phyloP scores from a whole-genome alignment of 2,329 filamentous ascomycete genomes.

The Fusarium neocosmosporiellum region DNA sequence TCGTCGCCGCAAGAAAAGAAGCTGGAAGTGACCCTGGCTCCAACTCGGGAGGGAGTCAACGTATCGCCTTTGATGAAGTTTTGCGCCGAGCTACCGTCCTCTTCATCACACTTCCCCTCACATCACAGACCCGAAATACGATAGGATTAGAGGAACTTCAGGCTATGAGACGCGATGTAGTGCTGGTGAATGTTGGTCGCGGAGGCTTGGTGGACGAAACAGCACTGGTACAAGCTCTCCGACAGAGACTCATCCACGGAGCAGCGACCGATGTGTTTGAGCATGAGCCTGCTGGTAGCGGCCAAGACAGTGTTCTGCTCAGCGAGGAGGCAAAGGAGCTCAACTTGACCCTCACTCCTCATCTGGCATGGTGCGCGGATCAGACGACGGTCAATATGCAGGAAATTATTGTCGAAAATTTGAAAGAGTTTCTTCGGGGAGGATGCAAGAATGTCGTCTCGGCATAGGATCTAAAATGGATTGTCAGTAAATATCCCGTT shows the following conservation, averaged over 20 bases:
- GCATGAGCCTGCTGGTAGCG: slow-evolving; percentile 10
- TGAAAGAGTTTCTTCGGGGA: background rate
- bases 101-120: background rate
- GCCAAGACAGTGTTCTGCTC: background rate
- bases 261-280: slow-evolving; percentile 17
- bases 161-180: slow-evolving; percentile 1
- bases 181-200: slow-evolving; percentile 16
- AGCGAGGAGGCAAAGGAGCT: background rate
- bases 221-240: slow-evolving; percentile 9
- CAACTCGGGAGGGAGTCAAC: background rate
- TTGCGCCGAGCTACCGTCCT: background rate
- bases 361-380: slow-evolving; percentile 6
- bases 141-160: background rate
- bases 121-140: background rate
- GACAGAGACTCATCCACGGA: slow-evolving; percentile 3
- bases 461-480: background rate
- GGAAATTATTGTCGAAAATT: background rate
- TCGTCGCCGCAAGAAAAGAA: background rate
- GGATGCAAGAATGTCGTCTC: background rate
- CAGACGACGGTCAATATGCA: background rate
- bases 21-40: background rate
- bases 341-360: background rate
- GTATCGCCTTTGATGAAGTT: background rate
- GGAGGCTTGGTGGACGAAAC: slow-evolving; percentile 14
- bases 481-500: background rate